Percentiles rank a stretch among this genome's conserved stretches.
These are phyloP conservation scores for Colletotrichum camelliae DNA, from an alignment of 2,329 filamentous ascomycete genomes.

Conservation along the genomic window DNA sequence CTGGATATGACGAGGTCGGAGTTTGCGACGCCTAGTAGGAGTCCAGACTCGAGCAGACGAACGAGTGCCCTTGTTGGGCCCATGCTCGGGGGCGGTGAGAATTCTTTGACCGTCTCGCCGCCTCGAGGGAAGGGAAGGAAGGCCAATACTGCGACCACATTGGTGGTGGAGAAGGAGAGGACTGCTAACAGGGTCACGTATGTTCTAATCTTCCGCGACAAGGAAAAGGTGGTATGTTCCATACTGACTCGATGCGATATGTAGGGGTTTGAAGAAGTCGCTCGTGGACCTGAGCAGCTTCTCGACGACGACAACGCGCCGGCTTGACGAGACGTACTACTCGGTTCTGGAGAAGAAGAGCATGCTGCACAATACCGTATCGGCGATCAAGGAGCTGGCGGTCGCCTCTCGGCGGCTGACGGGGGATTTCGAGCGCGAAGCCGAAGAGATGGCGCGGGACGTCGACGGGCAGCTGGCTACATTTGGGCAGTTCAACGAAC, in stretches of 20 bases:
- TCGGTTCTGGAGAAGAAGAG: slow-evolving; percentile 73
- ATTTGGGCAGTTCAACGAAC: slow-evolving; percentile 67
- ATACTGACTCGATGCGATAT: background rate
- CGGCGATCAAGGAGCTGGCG: slow-evolving; percentile 71
- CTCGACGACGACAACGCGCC: slow-evolving; percentile 66
- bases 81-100: slow-evolving; percentile 26
- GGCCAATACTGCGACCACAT: slow-evolving; percentile 41
- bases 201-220: slow-evolving; percentile 19
- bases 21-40: slow-evolving; percentile 47
- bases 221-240: background rate
- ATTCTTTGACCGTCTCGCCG: background rate
- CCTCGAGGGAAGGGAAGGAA: slow-evolving; percentile 22
- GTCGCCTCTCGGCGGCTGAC: slow-evolving; percentile 63
- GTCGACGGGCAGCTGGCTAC: slow-evolving; percentile 64
- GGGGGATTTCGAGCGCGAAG: slow-evolving; percentile 63
- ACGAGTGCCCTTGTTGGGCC: slow-evolving; percentile 40
- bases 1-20: slow-evolving; percentile 52
- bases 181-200: slow-evolving; percentile 46
- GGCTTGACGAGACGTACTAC: slow-evolving; percentile 78
- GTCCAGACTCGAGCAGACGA: slow-evolving; percentile 47
- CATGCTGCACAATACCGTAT: slow-evolving; percentile 67
- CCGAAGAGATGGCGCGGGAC: slow-evolving; percentile 64
- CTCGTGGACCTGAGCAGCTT: slow-evolving; percentile 61
- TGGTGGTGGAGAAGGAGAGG: slow-evolving; percentile 46
- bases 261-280: slow-evolving; percentile 57